These are phyloP conservation scores for Aspergillus hortae DNA, from an alignment of 2,329 filamentous ascomycete species.

Conservation along the genomic window DNA sequence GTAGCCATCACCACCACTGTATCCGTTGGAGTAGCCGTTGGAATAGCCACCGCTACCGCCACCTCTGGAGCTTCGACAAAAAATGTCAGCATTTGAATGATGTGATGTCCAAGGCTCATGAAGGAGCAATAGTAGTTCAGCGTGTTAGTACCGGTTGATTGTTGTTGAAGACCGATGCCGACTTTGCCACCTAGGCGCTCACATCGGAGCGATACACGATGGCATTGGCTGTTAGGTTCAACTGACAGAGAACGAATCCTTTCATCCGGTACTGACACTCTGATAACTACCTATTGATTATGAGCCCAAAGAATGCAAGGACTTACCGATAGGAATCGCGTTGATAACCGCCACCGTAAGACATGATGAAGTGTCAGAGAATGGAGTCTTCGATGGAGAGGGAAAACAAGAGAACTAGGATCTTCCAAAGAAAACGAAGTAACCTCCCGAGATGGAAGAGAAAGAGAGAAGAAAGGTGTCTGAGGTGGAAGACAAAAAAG, in stretches of 20 bases:
- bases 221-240: no score
- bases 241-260: no score
- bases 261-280: background rate
- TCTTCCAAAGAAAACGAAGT: conserved; percentile 6
- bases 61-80: conserved; percentile 37
- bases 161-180: background rate
- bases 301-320: background rate
- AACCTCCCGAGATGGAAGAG: conserved; percentile 7
- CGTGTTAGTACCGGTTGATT: no score
- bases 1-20: conserved; percentile 25
- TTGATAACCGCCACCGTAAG: conserved; percentile 63
- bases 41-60: conserved; percentile 51
- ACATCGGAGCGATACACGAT: background rate
- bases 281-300: background rate
- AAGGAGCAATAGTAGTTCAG: no score
- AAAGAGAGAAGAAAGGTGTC: conserved; percentile 12
- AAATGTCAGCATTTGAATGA: conserved; percentile 8
- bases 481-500: conserved; percentile 13
- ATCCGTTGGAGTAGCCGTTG: conserved; percentile 40
- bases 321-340: conserved; percentile 53
- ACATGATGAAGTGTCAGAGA: conserved; percentile 52
- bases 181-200: background rate
- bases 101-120: background rate
- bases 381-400: conserved; percentile 15
- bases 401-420: background rate